Conservation (phyloP, 2,329 filamentous ascomycete species). For the Clarireedia monteithiana region DNA sequence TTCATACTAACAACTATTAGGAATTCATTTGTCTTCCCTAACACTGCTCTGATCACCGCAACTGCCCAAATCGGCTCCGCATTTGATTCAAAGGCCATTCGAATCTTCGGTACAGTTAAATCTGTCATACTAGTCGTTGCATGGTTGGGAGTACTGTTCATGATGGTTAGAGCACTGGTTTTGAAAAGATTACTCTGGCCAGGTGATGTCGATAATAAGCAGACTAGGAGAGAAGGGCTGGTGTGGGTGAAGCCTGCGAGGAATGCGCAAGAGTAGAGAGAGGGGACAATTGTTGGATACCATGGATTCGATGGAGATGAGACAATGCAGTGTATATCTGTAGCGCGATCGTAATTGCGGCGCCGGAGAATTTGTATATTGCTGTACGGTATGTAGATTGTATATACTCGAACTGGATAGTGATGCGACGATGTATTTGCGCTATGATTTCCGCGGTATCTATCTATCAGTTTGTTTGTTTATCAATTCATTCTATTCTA, state of each 20-base stretch:
- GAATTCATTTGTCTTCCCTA: constrained; percentile 56
- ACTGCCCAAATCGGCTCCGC: constrained; percentile 63
- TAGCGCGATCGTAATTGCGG: too few relatives aligned
- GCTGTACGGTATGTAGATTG: too few relatives aligned
- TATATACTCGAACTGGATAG: too few relatives aligned
- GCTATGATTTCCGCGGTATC: too few relatives aligned
- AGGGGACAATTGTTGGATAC: neutral
- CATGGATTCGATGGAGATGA: neutral
- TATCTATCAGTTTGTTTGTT: too few relatives aligned
- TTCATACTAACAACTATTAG: constrained; percentile 32
- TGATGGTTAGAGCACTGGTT: constrained; percentile 64
- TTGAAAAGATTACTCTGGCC: constrained; percentile 69
- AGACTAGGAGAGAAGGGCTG: too few relatives aligned
- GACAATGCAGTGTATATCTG: too few relatives aligned
- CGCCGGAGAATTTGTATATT: too few relatives aligned
- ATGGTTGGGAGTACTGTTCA: constrained; percentile 60
- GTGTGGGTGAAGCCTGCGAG: constrained; percentile 2
- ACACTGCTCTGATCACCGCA: constrained; percentile 44
- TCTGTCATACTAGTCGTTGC: constrained; percentile 56
- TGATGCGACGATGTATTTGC: too few relatives aligned
- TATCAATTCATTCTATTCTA: too few relatives aligned
- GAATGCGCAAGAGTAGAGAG: constrained; percentile 10
- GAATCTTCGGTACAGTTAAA: constrained; percentile 61
- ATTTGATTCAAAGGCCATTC: constrained; percentile 50
- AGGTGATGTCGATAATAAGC: constrained; percentile 28